Percentiles rank a stretch among this genome's conserved stretches.
phyloP scores from a whole-genome alignment of 768 basidiomycete genomes.

The Termitomyces heimii region DNA sequence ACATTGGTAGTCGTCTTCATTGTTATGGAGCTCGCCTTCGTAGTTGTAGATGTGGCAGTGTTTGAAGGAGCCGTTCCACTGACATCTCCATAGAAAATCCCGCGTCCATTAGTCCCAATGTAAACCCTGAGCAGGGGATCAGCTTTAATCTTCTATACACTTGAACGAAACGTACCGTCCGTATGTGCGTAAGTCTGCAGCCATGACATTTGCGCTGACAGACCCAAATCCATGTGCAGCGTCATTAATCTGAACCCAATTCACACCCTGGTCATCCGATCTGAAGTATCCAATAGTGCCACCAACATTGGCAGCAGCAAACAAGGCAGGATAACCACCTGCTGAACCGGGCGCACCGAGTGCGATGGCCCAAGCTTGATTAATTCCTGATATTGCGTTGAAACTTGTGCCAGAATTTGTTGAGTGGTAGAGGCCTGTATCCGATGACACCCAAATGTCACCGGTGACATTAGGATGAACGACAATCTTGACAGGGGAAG shows the following conservation, averaged over 20 bases:
- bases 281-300: constrained; percentile 50
- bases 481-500: constrained; percentile 43
- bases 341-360: constrained; percentile 44
- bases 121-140: constrained; percentile 37
- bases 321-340: constrained; percentile 49
- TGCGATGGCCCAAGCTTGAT: constrained; percentile 51
- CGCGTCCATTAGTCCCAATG: constrained; percentile 56
- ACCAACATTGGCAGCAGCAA: constrained; percentile 46
- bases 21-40: constrained; percentile 14
- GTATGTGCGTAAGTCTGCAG: constrained; percentile 49
- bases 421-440: constrained; percentile 51
- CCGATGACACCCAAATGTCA: constrained; percentile 62
- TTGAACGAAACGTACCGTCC: constrained; percentile 32
- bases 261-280: constrained; percentile 48
- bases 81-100: constrained; percentile 46
- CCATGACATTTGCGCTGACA: constrained; percentile 36
- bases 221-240: constrained; percentile 52
- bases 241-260: constrained; percentile 58
- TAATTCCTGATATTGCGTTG: constrained; percentile 38
- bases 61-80: constrained; percentile 25
- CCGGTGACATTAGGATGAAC: constrained; percentile 50
- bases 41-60: constrained; percentile 16
- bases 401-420: constrained; percentile 46
- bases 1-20: constrained; percentile 14
- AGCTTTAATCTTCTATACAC: background rate